Evolutionary conservation across 1,284 basidiomycete species (phyloP), one percentile per base, ranked within the genome.

Genomic region (Trichosporon ovoides): DNA sequence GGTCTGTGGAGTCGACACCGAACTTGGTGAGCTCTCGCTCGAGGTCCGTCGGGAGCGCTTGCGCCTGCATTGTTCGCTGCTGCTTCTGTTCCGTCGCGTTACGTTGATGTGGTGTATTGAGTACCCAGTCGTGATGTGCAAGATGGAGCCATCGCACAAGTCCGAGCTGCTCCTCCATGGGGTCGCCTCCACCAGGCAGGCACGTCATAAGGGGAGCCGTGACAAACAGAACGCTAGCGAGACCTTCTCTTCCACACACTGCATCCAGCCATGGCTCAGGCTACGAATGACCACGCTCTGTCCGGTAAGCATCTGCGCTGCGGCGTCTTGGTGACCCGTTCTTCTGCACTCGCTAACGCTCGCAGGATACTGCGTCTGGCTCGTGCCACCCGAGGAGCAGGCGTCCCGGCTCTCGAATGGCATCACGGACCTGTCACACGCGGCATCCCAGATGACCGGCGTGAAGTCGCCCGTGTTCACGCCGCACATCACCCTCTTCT

Each of bases 401-500:
- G 31, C 16, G 19, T n/a, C 49, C 7, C 34, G 60, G 7, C 58
- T 68, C 11, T 34, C 20, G 10, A 13, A 28, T 0, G 37, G 67
- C 31, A 63, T 72, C 57, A 37, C 31, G 7, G 28, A 61, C 1
- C 65, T 70, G 5, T 52, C 51, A 3, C 35, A 54, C 13, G 57
- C 62, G 40, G 37, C 53, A 2, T 22, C 58, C 12, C 20, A 48
- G n/a, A 16, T 19, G 9, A 48, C 38, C 0, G 33, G 33, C 33
- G 40, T 20, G 16, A 43, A 33, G 7, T 65, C 66, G 1, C 70
- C 72, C 0, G 34, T 48, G 3, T 73, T 73, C 58, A 33, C 16
- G 14, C 69, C 72, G 1, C 72, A 73, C 57, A 68, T 73, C 56
- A 73, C 72, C 1, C 62, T 73, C 11, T 57, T 68, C 14, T 53